Conservation (phyloP, 371 early-diverging fungal species). For the Lichtheimia corymbifera region DNA sequence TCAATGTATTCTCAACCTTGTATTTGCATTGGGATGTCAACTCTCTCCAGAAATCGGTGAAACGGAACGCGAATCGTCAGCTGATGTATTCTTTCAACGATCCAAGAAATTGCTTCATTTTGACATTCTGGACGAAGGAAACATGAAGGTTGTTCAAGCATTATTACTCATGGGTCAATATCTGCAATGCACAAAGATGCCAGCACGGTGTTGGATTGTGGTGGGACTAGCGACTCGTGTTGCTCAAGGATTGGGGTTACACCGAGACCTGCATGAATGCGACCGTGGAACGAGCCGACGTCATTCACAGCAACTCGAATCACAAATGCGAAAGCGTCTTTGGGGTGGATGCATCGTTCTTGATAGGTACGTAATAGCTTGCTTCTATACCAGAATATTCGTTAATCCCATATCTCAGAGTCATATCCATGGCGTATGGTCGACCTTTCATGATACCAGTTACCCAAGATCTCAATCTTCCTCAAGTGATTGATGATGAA, state of each 20-base stretch:
- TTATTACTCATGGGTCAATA: conserved; percentile 31
- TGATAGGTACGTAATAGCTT: conserved; percentile 16
- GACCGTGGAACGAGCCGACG: conserved; percentile 2
- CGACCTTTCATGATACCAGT: conserved; percentile 33
- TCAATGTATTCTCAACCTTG: conserved; percentile 29
- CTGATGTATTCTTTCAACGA: conserved; percentile 30
- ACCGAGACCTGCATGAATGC: conserved; percentile 15
- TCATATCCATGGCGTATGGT: conserved; percentile 32
- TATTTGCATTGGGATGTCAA: conserved; percentile 31
- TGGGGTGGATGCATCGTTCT: conserved; percentile 32
- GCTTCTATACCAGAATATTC: not conserved
- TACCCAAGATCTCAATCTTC: conserved; percentile 15
- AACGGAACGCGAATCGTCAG: conserved; percentile 20
- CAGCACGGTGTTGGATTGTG: conserved; percentile 30
- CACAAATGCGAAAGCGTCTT: conserved; percentile 21
- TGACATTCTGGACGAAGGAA: conserved; percentile 29
- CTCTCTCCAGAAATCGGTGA: conserved; percentile 28
- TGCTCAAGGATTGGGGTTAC: conserved; percentile 29
- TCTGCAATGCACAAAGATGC: conserved; percentile 29
- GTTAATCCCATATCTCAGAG: conserved; percentile 5
- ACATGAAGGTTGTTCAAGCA: conserved; percentile 29
- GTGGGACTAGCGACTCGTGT: conserved; percentile 27
- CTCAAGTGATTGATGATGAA: conserved; percentile 28
- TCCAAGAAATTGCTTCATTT: conserved; percentile 27
- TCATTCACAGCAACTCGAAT: conserved; percentile 16